Base-by-base conservation (phyloP, 805 yeast species). In the Aciculoconidium aculeatum region DNA sequence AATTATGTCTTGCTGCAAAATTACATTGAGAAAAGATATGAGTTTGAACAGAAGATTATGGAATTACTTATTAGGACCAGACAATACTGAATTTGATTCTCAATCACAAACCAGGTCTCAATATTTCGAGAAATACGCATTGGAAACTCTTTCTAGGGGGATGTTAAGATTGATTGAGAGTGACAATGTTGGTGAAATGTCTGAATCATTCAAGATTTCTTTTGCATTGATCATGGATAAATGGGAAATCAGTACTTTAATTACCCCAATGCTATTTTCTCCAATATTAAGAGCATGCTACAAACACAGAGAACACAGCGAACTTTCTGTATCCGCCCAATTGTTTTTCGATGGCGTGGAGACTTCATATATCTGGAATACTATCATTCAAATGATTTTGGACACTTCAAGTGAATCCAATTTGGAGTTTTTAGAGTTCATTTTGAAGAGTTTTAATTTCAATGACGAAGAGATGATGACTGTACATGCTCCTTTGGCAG, bases 51-150 rank as follows among this genome's bases (percentile, higher is more conserved):
- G 98, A 54, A 70, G 99, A 44, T 65, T 92, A 12, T 88, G 97
- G 96, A 78, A 71, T 35, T 92, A 96, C 94, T 59, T 92, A 6
- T 55, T 90, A 16, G 96, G 97, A 0, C 92, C 95, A 2, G 86
- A 78, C 11, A 29, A 48, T 3, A 10, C 34, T 11, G n/a, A n/a
- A n/a, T n/a, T n/a, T n/a, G 20, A 31, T 25, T 24, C 28, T 11
- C 13, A 27, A 4, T 10, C 15, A 2, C 12, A 20, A 3, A 9
- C 61, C 5, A 53, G 77, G 32, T 51, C 70, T 4, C 66, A 65
- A 17, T 88, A 80, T 47, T 87, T 88, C 51, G 47, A 61, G n/a
- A 47, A 44, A 5, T 65, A 68, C 45, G 95, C 86, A 0, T 51
- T 70, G 19, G 50, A 62, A 1, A 50, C 66, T 2, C 53, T 88